phyloP scores from a whole-genome alignment of 441 rosid species.

The Geranium incanum region DNA sequence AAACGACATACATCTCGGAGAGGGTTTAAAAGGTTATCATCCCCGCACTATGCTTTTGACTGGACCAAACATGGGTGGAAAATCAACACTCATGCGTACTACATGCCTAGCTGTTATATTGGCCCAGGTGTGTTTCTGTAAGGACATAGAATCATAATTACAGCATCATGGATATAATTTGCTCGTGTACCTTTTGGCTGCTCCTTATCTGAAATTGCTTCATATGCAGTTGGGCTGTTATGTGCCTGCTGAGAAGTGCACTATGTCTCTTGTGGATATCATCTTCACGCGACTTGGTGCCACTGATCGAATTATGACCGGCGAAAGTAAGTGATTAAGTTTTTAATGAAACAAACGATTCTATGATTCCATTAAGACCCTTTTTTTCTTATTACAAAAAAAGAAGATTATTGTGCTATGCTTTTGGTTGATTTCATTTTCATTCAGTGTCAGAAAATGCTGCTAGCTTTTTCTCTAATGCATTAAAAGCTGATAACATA shows the following conservation, averaged over 20 bases:
- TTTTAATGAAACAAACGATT: conserved; percentile 8
- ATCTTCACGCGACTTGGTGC: conserved; percentile 96
- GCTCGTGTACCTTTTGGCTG: conserved; percentile 1
- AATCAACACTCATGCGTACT: conserved; percentile 90
- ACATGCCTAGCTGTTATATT: conserved; percentile 82
- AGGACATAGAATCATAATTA: conserved; percentile 9
- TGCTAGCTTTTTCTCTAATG: background rate
- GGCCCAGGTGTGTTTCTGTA: conserved; percentile 62
- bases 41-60: conserved; percentile 68
- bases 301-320: conserved; percentile 89
- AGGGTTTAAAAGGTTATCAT: conserved; percentile 37
- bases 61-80: conserved; percentile 99
- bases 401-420: background rate
- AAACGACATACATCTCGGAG: conserved; percentile 71
- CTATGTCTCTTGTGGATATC: conserved; percentile 66
- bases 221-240: conserved; percentile 79
- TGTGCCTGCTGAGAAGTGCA: conserved; percentile 65
- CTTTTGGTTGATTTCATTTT: conserved; percentile 10
- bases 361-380: background rate
- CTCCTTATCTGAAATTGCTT: background rate
- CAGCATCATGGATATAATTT: conserved; percentile 5
- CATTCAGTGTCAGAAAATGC: background rate
- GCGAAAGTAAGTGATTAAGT: conserved; percentile 63
- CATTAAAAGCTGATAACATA: background rate
- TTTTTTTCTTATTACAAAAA: background rate